A percentile compares a stretch with the other conserved stretches of the same genome.
phyloP scores from a whole-genome alignment of 1,284 basidiomycete genomes.

The Mycosarcoma mackinlayi region DNA sequence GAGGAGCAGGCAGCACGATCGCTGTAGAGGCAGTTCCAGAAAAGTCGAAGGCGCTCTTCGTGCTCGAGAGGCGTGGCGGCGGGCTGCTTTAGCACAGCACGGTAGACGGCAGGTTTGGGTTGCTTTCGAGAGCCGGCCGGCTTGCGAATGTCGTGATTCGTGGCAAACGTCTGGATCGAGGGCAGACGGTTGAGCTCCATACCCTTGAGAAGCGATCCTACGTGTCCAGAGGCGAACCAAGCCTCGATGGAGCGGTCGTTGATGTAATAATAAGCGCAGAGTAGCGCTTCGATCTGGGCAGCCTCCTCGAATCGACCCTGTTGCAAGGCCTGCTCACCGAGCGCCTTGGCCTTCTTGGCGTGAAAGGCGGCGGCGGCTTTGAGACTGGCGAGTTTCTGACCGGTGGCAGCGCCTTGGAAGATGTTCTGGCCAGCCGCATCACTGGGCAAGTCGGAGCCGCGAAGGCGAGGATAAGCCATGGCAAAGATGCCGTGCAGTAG shows the following conservation, averaged over 20 bases:
- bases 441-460: conserved; percentile 15
- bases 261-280: conserved; percentile 52
- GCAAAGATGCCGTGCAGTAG: conserved; percentile 59
- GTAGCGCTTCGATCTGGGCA: conserved; percentile 40
- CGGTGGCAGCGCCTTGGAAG: conserved; percentile 29
- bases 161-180: conserved; percentile 22
- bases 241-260: conserved; percentile 54
- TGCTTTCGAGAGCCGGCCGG: conserved; percentile 12
- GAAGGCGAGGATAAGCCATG: conserved; percentile 38
- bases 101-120: conserved; percentile 44
- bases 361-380: conserved; percentile 50
- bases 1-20: conserved; percentile 53
- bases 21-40: conserved; percentile 52
- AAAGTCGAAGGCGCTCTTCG: conserved; percentile 49
- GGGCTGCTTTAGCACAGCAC: conserved; percentile 20
- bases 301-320: conserved; percentile 49
- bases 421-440: conserved; percentile 16
- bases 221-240: conserved; percentile 47
- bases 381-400: conserved; percentile 35
- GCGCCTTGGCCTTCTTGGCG: conserved; percentile 44
- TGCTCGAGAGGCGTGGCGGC: conserved; percentile 39
- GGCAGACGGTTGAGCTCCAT: conserved; percentile 52
- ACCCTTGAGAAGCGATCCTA: conserved; percentile 37
- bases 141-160: conserved; percentile 6
- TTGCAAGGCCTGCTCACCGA: conserved; percentile 24